Evolutionary conservation across 495 filamentous ascomycete species (phyloP), one percentile per base, ranked within the genome.

Genomic region (Trypethelium eluteriae): DNA sequence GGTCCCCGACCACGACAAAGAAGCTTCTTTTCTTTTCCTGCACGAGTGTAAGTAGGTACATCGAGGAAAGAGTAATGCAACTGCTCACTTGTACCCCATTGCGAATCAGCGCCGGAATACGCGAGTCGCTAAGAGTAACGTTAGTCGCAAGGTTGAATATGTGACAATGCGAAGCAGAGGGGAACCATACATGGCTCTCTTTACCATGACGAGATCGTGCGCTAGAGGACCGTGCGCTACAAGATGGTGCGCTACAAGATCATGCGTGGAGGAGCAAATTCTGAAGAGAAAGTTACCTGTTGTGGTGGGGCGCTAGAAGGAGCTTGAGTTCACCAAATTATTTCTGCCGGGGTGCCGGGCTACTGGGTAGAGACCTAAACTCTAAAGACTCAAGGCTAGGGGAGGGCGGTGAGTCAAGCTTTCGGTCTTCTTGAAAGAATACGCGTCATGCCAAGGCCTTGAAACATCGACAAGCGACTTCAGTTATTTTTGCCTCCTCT

Each of bases 1-100:
- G 86, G 75, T 99, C 95, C 64, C 95, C 95, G 35, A 99, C 95
- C 3, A 99, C 85, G 64, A 98, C 89, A 77, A 99, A 93, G 80
- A 99, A 96, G 78, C 90, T 94, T 72, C 95, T 86, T 80, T 98
- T 97, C 83, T 96, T 96, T 75, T 96, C 91, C 78, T 81, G 62
- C 67, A 2, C 9, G 63, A 0, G 63, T 68, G 46, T 61, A 25
- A 53, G 16, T 50, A 44, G 5, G 3, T 14, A 38, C 34, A 36
- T 25, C 3, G 3, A 11, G n/a, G 62, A 16, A 36, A n/a, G 18
- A 46, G 36, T 14, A 32, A 41, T 18, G 1, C 47, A 38, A 59
- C 16, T 39, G 59, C 70, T 34, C 74, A 76, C 80, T 71, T 96
- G 91, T 62, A 94, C 84, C 65, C 91, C 89, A 89, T 99, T 99